These are phyloP conservation scores for Podochytrium sp. DNA, from an alignment of 192 early-diverging fungal genomes.

Conservation along the genomic window DNA sequence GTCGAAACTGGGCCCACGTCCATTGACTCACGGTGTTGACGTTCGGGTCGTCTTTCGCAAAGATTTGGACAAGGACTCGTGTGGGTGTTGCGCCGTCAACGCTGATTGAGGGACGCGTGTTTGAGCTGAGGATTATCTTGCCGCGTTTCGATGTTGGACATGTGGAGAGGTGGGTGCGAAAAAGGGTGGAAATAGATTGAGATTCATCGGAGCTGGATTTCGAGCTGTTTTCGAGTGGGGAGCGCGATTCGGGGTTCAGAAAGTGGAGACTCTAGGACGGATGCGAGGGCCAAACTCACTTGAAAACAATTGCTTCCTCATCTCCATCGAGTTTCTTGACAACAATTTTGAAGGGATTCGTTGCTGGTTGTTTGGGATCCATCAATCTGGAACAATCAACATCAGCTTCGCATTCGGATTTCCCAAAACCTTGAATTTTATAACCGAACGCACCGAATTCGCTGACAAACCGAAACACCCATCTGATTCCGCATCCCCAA, in stretches of 20 bases:
- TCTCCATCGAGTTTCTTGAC: not conserved
- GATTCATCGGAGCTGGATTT: too few relatives aligned
- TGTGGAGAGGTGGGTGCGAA: too few relatives aligned
- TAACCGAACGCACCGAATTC: not conserved
- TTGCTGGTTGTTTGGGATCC: not conserved
- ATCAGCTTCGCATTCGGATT: not conserved
- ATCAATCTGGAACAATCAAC: not conserved
- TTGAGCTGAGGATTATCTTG: not conserved
- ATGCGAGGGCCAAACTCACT: not conserved
- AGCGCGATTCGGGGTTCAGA: not conserved
- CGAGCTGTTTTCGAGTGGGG: too few relatives aligned
- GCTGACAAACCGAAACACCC: not conserved
- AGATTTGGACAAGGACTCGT: not conserved
- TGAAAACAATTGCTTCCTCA: not conserved
- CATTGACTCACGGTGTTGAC: not conserved
- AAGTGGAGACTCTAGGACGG: not conserved
- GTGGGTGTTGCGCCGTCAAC: not conserved
- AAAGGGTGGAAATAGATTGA: too few relatives aligned
- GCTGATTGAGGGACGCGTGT: not conserved
- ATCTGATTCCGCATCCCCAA: not conserved
- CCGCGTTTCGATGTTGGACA: not conserved
- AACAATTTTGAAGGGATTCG: not conserved
- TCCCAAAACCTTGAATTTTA: not conserved
- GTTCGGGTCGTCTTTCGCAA: not conserved
- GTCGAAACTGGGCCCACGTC: not conserved